phyloP scores from a whole-genome alignment of 345 rosid species.

The Barbarea vulgaris region DNA sequence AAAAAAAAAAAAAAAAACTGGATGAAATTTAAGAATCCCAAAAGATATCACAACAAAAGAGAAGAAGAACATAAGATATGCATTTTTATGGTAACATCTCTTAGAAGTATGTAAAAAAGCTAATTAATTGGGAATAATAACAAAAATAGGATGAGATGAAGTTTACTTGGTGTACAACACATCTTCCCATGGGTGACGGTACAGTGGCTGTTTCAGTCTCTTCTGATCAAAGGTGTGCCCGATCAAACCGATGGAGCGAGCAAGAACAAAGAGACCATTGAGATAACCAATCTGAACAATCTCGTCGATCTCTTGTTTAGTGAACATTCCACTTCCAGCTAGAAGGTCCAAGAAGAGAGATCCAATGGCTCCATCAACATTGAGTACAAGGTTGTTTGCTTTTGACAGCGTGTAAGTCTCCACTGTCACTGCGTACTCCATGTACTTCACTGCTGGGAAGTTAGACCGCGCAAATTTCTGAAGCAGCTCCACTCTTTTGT shows the following conservation, averaged over 20 bases:
- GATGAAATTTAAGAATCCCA: background rate
- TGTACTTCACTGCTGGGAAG: conserved; percentile 92
- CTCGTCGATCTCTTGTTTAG: conserved; percentile 92
- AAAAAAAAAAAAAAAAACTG: no score
- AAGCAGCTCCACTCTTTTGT: conserved; percentile 92
- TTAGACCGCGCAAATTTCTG: conserved; percentile 86
- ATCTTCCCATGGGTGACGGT: conserved; percentile 99
- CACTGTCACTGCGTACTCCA: conserved; percentile 90
- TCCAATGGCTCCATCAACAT: conserved; percentile 91
- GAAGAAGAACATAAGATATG: conserved; percentile 27
- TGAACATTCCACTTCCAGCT: conserved; percentile 91
- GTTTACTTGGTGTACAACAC: conserved; percentile 95
- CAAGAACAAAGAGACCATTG: conserved; percentile 88
- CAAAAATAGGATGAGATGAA: conserved; percentile 8
- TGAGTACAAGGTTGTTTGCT: conserved; percentile 83
- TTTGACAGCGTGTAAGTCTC: conserved; percentile 90
- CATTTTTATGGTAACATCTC: conserved; percentile 24
- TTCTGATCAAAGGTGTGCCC: conserved; percentile 98
- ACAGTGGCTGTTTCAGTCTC: conserved; percentile 95
- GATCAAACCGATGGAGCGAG: conserved; percentile 88
- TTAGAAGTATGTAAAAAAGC: conserved; percentile 30
- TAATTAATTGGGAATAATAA: conserved; percentile 18
- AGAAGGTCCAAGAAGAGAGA: conserved; percentile 97
- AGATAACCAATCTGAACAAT: conserved; percentile 85
- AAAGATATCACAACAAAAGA: conserved; percentile 21